Conservation (phyloP, 306 rosid genomes). For the Prunus davidiana region DNA sequence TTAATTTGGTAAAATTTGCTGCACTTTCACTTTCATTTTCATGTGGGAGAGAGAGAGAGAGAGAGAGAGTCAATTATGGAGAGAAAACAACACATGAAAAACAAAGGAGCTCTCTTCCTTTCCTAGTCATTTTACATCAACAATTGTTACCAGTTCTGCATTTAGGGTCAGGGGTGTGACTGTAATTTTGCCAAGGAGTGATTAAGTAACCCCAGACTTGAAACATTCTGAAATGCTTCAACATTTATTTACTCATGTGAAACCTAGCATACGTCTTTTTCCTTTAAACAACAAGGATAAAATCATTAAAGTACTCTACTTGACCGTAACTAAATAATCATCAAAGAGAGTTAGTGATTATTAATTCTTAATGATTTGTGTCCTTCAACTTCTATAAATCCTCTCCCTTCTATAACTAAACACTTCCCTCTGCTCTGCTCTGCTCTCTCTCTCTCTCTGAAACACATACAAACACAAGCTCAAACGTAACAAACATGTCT, state of each 20-base stretch:
- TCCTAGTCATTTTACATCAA: slow-evolving; percentile 36
- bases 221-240: slow-evolving; percentile 11
- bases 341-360: not conserved
- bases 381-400: slow-evolving; percentile 48
- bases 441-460: slow-evolving; percentile 16
- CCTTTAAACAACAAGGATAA: not conserved
- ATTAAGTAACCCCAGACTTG: not conserved
- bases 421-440: slow-evolving; percentile 4
- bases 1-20: slow-evolving; percentile 32
- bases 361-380: slow-evolving; percentile 18
- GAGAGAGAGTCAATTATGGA: slow-evolving; percentile 48
- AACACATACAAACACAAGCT: slow-evolving; percentile 6
- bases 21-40: slow-evolving; percentile 63
- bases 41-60: slow-evolving; percentile 12
- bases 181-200: not conserved
- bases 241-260: not conserved
- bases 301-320: not conserved
- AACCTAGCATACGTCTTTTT: slow-evolving; percentile 4
- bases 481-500: slow-evolving; percentile 39
- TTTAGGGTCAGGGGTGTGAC: not conserved
- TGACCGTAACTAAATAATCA: not conserved
- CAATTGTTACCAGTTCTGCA: not conserved
- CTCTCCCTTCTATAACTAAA: slow-evolving; percentile 14
- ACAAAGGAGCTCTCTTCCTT: slow-evolving; percentile 47
- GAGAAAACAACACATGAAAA: slow-evolving; percentile 70